Percentiles rank a stretch among this genome's conserved stretches.
These are phyloP conservation scores for Stellera chamaejasme DNA, from an alignment of 345 rosid genomes.

Conservation along the genomic window DNA sequence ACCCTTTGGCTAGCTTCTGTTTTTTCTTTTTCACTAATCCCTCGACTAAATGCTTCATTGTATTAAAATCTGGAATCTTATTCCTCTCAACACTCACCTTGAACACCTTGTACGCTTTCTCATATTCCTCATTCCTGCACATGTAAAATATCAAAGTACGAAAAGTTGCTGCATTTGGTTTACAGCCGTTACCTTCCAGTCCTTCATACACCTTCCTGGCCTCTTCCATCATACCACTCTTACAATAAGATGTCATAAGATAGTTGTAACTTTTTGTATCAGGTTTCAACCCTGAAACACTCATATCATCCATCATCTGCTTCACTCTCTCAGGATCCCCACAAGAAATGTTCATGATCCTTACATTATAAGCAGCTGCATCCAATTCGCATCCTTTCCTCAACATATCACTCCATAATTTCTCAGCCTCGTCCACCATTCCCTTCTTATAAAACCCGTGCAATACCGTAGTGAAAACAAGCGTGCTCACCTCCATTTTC, in stretches of 20 bases:
- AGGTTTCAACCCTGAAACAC: conserved; percentile 37
- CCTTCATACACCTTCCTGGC: conserved; percentile 48
- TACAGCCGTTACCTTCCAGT: conserved; percentile 35
- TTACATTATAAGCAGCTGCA: conserved; percentile 46
- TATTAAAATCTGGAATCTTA: conserved; percentile 52
- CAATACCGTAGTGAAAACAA: conserved; percentile 46
- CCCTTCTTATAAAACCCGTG: conserved; percentile 43
- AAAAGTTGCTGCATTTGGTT: conserved; percentile 50
- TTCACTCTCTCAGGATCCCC: conserved; percentile 33
- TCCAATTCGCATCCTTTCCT: conserved; percentile 43
- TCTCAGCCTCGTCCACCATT: conserved; percentile 36
- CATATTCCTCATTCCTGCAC: conserved; percentile 34
- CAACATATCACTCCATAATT: conserved; percentile 46
- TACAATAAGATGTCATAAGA: conserved; percentile 47
- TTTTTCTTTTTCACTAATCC: conserved; percentile 54
- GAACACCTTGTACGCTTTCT: conserved; percentile 40
- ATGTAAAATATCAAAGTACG: conserved; percentile 43
- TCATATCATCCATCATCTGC: conserved; percentile 53
- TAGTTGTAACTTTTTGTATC: conserved; percentile 54
- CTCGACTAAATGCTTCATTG: conserved; percentile 42
- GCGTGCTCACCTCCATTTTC: conserved; percentile 37
- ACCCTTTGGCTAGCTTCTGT: conserved; percentile 41
- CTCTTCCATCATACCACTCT: conserved; percentile 43
- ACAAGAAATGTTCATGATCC: conserved; percentile 30
- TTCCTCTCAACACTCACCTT: conserved; percentile 47